Evolutionary conservation across 2,329 filamentous ascomycete species (phyloP).

Genomic region (Metarhizium anisopliae): DNA sequence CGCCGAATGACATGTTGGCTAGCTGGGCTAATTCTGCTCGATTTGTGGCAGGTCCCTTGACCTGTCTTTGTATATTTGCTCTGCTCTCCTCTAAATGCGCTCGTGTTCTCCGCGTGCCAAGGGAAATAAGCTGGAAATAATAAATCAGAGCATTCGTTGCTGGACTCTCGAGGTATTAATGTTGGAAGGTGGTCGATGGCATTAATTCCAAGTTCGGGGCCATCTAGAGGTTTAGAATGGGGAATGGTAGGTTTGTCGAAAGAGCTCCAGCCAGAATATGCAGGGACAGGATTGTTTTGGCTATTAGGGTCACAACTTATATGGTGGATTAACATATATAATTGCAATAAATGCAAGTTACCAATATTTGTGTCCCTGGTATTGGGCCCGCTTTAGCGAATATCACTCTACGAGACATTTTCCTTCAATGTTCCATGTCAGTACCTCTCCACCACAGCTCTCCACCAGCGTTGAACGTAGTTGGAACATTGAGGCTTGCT

Average conservation of each 20-base stretch:
- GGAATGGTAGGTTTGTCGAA: slow-evolving; percentile 74
- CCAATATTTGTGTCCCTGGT: too few relatives aligned
- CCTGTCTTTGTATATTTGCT: slow-evolving; percentile 5
- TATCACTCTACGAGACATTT: too few relatives aligned
- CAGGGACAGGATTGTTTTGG: slow-evolving; percentile 62
- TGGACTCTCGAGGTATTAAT: slow-evolving; percentile 79
- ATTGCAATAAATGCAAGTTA: too few relatives aligned
- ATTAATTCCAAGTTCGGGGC: slow-evolving; percentile 65
- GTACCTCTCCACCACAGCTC: too few relatives aligned
- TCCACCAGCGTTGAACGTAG: too few relatives aligned
- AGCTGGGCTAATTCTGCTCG: too few relatives aligned
- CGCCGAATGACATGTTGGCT: too few relatives aligned
- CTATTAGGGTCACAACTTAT: slow-evolving; percentile 69
- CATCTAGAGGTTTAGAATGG: slow-evolving; percentile 49
- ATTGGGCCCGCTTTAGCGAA: too few relatives aligned
- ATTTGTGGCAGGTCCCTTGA: not conserved
- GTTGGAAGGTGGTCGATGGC: slow-evolving; percentile 80
- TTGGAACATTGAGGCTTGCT: too few relatives aligned
- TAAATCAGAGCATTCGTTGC: slow-evolving; percentile 37
- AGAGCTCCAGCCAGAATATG: slow-evolving; percentile 78
- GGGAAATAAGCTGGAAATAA: slow-evolving; percentile 1
- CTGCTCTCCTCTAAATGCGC: slow-evolving; percentile 5
- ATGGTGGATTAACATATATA: slow-evolving; percentile 50
- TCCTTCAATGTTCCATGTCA: too few relatives aligned
- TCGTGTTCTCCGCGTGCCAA: slow-evolving; percentile 4